Evolutionary conservation across 176 grass and related monocot species (phyloP), one percentile per base, ranked within the genome.

Genomic region (Carex cristatella): DNA sequence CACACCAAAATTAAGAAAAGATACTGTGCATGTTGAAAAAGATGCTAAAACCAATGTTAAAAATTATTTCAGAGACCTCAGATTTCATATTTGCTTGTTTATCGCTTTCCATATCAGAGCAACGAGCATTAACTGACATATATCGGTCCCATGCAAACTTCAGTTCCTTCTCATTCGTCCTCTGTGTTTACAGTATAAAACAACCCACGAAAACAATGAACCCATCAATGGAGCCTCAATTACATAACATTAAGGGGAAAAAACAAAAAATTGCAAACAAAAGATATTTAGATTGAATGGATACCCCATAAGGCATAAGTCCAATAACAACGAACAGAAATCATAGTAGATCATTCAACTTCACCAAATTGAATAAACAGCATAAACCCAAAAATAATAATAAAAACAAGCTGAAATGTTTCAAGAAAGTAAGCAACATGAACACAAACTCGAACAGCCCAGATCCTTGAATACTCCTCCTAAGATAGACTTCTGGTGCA

Each of bases 101-200:
- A 86, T 93, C 89, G 14, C 87, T 86, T 85, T 89, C 92, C 85
- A 94, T 88, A 84, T 98, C 88, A 86, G 87, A 93, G 83, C 89
- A 93, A 37, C 85, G 91, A 63, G 62, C 66, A 90, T 93, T 88
- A 86, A 84, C 71, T 85, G 88, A 86, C 67, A 86, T 53, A 84
- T 98, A 98, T 54, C 49, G 79, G 63, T 86, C 88, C 91, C 91
- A 94, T 33, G 89, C 86, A 94, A 86, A 86, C 30, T 91, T 79
- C 59, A 93, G 79, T 65, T 94, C 92, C 38, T 76, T 88, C 18
- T 94, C 91, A 83, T 93, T 91, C 30, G 89, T 91, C 92, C 92
- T 98, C 95, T 98, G 89, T 66, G 59, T 33, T 71, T 87, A 60
- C 1, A 67, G 46, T 67, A 87, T 61, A 33, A 65, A 38, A 75